Base-by-base conservation (phyloP, 257 asterid genomes). In the Phtheirospermum japonicum region DNA sequence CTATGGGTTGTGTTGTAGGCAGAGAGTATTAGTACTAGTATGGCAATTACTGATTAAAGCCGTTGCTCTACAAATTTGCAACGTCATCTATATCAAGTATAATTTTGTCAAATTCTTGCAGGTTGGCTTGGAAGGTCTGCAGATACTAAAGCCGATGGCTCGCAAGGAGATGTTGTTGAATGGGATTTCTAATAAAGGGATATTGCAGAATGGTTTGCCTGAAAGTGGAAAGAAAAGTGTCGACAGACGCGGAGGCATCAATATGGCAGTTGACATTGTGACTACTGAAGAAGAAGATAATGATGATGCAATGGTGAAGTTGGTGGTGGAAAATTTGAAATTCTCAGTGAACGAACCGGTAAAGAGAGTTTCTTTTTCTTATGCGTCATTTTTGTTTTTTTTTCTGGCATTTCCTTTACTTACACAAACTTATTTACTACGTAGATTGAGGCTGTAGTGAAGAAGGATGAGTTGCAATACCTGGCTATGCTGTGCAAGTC, bases 291-390 rank as follows among this genome's bases (percentile, higher is more conserved):
- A 83, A 72, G 96, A 14, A 11, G 83, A 83, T 43, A 85, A 54
- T 59, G 83, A 71, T 33, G 84, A 73, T 55, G 73, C 56, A 63
- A 73, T 50, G 60, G 83, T 74, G 32, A 81, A 83, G 39, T 85
- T 95, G 94, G 69, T 70, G 74, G 85, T 93, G 68, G 95, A 85
- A 70, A 85, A 82, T 66, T 52, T 93, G 71, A 89, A 82, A 67
- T 85, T 93, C 82, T 89, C 97, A 2, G 87, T 93, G 57, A 77
- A 85, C 37, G 87, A 89, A 69, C 97, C 97, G 84, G 99, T 93
- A 87, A 52, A 68, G 52, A 61, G 34, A 54, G 55, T 57, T 65
- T 14, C 65, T 13, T 19, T 59, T 28, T 14, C 50, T 17, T 52
- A n/a, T 10, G 58, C 8, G 8, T 7, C 11, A 26, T 49, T n/a